phyloP scores from a whole-genome alignment of 768 basidiomycete species.

The Suillus tomentosus region DNA sequence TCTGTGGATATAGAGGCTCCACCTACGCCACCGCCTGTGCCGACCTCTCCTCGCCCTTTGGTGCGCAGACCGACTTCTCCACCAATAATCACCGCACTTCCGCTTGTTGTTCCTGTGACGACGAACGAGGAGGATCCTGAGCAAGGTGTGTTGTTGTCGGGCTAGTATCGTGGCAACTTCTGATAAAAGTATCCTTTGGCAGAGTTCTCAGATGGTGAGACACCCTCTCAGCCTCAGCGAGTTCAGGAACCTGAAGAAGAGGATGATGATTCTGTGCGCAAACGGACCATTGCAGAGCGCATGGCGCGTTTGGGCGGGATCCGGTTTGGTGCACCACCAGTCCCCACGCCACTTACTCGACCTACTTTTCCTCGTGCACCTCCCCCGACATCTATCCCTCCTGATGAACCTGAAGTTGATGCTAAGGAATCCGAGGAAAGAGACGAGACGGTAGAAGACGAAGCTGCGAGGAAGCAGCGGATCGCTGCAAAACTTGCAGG shows the following conservation, averaged over 20 bases:
- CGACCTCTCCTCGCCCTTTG: conserved; percentile 19
- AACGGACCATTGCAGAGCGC: conserved; percentile 84
- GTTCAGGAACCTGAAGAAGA: conserved; percentile 21
- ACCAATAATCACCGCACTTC: conserved; percentile 26
- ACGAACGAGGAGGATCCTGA: conserved; percentile 9
- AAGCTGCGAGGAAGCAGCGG: conserved; percentile 53
- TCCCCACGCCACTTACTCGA: conserved; percentile 36
- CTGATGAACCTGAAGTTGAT: conserved; percentile 26
- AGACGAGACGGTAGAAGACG: conserved; percentile 60
- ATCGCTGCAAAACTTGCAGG: conserved; percentile 56
- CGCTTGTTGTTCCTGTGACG: conserved; percentile 3
- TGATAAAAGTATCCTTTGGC: background rate
- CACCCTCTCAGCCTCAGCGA: conserved; percentile 6
- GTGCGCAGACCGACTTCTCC: conserved; percentile 23
- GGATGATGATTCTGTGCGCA: conserved; percentile 53
- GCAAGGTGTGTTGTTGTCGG: conserved; percentile 1
- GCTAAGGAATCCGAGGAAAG: conserved; percentile 28
- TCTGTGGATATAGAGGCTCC: conserved; percentile 6
- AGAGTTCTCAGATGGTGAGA: background rate
- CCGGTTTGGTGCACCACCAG: conserved; percentile 71
- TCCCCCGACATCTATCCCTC: conserved; percentile 35
- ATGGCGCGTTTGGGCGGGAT: conserved; percentile 93
- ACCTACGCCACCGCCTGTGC: conserved; percentile 23
- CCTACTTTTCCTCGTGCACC: conserved; percentile 41
- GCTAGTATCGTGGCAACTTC: background rate